These are phyloP conservation scores for Venturiaceae sp. DNA, from an alignment of 2,329 filamentous ascomycete species.

Conservation along the genomic window DNA sequence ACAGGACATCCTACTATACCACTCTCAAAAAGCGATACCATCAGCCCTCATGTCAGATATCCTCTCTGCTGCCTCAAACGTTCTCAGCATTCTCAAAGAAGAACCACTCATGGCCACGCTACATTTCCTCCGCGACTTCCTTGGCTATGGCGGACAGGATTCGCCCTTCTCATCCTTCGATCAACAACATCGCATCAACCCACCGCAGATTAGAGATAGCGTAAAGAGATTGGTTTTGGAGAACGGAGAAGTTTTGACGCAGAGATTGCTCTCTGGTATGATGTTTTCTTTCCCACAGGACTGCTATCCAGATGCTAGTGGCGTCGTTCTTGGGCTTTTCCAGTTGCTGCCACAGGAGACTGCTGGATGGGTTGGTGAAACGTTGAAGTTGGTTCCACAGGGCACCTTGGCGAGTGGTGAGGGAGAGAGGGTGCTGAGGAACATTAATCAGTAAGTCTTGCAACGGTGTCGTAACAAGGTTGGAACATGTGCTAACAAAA, in stretches of 20 bases:
- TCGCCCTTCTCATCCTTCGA: constrained; percentile 51
- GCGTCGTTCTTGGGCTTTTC: constrained; percentile 82
- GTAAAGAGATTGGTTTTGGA: constrained; percentile 62
- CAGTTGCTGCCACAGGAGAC: constrained; percentile 75
- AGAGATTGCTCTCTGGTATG: constrained; percentile 91
- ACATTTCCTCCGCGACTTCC: constrained; percentile 83
- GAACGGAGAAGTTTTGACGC: constrained; percentile 70
- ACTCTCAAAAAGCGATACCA: constrained; percentile 72
- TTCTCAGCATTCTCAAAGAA: constrained; percentile 79
- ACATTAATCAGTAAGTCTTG: constrained; percentile 54
- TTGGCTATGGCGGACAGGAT: constrained; percentile 77
- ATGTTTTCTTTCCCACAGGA: constrained; percentile 98
- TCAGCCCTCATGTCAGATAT: constrained; percentile 74
- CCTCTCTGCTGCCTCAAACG: constrained; percentile 77
- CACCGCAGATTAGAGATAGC: constrained; percentile 54
- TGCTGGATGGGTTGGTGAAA: constrained; percentile 71
- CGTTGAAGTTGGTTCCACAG: constrained; percentile 71
- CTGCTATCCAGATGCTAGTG: constrained; percentile 89
- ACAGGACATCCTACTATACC: constrained; percentile 86
- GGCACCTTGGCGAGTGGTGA: constrained; percentile 75
- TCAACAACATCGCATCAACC: constrained; percentile 44
- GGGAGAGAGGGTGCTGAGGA: constrained; percentile 67
- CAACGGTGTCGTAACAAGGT: neutral
- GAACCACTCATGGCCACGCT: constrained; percentile 86
- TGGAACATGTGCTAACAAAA: neutral